A percentile compares a stretch with the other conserved stretches of the same genome.
These are phyloP conservation scores for Rhodotorula sp. DNA, from an alignment of 1,284 basidiomycete species.

Conservation along the genomic window DNA sequence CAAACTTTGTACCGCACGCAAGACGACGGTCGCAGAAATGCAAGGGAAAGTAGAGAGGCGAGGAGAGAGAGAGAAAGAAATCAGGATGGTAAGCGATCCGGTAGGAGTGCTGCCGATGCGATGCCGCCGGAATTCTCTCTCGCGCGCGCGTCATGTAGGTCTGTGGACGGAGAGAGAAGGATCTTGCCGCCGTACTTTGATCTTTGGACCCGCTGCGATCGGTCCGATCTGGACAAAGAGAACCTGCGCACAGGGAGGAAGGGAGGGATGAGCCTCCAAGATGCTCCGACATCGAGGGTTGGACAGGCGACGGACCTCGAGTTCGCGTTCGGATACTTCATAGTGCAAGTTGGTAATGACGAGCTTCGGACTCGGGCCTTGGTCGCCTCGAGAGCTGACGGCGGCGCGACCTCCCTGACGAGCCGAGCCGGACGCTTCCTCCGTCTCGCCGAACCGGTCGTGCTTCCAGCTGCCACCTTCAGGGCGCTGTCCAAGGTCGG, in stretches of 20 bases:
- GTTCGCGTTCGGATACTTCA: slow-evolving; percentile 82
- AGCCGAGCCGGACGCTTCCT: neutral
- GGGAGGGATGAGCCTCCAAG: neutral
- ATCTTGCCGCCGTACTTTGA: slow-evolving; percentile 65
- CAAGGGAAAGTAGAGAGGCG: slow-evolving; percentile 37
- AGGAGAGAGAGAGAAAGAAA: neutral
- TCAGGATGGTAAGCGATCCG: slow-evolving; percentile 12
- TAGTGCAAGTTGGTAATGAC: slow-evolving; percentile 90
- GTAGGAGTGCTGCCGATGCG: slow-evolving; percentile 18
- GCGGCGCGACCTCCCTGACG: neutral
- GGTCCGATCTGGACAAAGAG: slow-evolving; percentile 92
- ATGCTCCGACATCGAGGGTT: too few relatives aligned
- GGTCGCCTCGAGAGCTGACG: neutral
- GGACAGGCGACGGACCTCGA: slow-evolving; percentile 69
- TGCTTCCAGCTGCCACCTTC: slow-evolving; percentile 32
- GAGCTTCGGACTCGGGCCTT: slow-evolving; percentile 56
- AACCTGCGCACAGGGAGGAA: slow-evolving; percentile 55
- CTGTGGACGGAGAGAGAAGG: neutral
- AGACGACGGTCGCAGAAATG: slow-evolving; percentile 55
- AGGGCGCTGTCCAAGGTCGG: slow-evolving; percentile 13
- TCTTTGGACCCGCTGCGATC: slow-evolving; percentile 83
- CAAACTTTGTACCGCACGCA: slow-evolving; percentile 63
- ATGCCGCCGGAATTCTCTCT: too few relatives aligned
- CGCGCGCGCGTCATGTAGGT: neutral
- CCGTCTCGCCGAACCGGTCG: slow-evolving; percentile 26